phyloP scores from a whole-genome alignment of 1,284 basidiomycete genomes.

The Pisolithus thermaeus region DNA sequence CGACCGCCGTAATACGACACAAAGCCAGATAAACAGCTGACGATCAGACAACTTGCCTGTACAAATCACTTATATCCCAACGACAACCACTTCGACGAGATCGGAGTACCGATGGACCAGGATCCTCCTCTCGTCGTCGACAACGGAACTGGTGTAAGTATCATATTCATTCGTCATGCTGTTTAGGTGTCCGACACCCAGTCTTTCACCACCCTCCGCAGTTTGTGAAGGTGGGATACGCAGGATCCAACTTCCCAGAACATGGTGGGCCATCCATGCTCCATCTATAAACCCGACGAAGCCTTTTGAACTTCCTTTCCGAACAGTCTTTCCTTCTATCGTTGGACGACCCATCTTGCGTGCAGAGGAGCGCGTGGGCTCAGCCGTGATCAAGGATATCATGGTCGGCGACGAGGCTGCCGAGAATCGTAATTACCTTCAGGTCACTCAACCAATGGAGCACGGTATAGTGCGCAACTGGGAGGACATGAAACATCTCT shows the following conservation, averaged over 20 bases:
- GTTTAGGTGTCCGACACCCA: conserved; percentile 2
- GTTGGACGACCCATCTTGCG: conserved; percentile 96
- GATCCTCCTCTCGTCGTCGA: conserved; percentile 87
- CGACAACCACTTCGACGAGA: conserved; percentile 1
- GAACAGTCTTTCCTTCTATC: conserved; percentile 89
- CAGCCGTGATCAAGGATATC: conserved; percentile 87
- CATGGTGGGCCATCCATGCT: conserved; percentile 57
- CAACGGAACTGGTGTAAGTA: conserved; percentile 91
- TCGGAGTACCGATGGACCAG: conserved; percentile 47
- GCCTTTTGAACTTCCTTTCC: neutral
- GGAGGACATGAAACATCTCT: conserved; percentile 98
- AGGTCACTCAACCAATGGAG: conserved; percentile 98
- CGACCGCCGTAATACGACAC: neutral
- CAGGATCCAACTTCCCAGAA: conserved; percentile 97
- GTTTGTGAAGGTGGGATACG: conserved; percentile 99
- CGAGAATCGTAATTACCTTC: conserved; percentile 90
- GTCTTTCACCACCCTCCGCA: conserved; percentile 28
- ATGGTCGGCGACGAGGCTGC: conserved; percentile 98
- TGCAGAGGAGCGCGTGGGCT: conserved; percentile 90
- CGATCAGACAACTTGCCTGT: neutral
- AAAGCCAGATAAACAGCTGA: neutral
- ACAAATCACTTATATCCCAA: neutral
- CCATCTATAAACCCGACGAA: neutral
- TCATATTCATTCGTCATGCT: neutral
- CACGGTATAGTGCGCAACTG: conserved; percentile 99